phyloP scores from a whole-genome alignment of 2,329 filamentous ascomycete species.

The Aspergillus sp. region DNA sequence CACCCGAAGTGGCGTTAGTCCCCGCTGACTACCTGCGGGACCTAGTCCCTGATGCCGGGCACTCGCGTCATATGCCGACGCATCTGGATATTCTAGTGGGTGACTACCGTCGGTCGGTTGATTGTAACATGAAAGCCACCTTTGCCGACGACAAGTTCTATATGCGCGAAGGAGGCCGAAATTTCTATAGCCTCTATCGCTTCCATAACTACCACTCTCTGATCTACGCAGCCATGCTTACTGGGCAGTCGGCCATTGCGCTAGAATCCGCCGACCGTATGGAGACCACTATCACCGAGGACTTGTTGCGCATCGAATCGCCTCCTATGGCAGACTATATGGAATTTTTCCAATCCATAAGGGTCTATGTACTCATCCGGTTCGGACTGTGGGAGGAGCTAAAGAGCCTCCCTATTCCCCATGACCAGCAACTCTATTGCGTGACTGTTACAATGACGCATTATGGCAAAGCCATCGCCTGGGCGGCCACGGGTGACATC shows the following conservation, averaged over 20 bases:
- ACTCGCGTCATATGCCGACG: constrained; percentile 66
- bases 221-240: constrained; percentile 68
- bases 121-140: constrained; percentile 57
- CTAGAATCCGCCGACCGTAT: constrained; percentile 50
- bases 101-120: constrained; percentile 58
- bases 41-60: constrained; percentile 58
- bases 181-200: constrained; percentile 69
- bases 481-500: constrained; percentile 48
- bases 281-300: constrained; percentile 53
- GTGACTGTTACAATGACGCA: constrained; percentile 57
- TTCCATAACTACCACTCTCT: constrained; percentile 64
- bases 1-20: constrained; percentile 52
- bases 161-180: constrained; percentile 44
- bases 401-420: constrained; percentile 45
- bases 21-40: constrained; percentile 53
- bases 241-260: constrained; percentile 53
- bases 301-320: constrained; percentile 52
- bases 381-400: constrained; percentile 65
- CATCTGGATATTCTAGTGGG: constrained; percentile 65
- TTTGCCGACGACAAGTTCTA: constrained; percentile 59
- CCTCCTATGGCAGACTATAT: constrained; percentile 73
- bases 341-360: constrained; percentile 58
- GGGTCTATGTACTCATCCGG: constrained; percentile 59
- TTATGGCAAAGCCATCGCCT: constrained; percentile 59
- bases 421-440: constrained; percentile 54